Percentiles rank a stretch among this genome's conserved stretches.
phyloP scores from a whole-genome alignment of 2,329 filamentous ascomycete species.

The Phyllosticta citribraziliensis region DNA sequence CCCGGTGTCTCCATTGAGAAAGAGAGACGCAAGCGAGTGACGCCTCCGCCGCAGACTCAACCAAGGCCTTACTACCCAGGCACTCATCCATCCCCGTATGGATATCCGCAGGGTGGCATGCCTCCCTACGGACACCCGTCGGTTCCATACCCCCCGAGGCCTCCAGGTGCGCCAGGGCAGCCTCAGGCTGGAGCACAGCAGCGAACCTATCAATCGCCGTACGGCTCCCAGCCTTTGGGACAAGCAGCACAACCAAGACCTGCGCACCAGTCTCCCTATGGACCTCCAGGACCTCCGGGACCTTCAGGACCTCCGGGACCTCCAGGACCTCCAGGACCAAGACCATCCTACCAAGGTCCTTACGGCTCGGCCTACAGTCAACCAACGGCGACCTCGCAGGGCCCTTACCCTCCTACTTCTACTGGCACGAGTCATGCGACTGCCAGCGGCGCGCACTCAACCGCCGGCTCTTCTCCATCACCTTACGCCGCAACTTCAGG shows the following conservation, averaged over 20 bases:
- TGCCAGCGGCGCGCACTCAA: background rate
- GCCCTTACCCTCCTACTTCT: slow-evolving; percentile 1
- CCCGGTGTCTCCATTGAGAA: slow-evolving; percentile 51
- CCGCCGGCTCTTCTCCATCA: slow-evolving; percentile 4
- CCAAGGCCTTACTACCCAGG: slow-evolving; percentile 7
- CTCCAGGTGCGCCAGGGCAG: slow-evolving; percentile 7
- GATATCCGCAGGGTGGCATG: slow-evolving; percentile 1
- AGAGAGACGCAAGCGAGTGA: slow-evolving; percentile 43
- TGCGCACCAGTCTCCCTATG: slow-evolving; percentile 3
- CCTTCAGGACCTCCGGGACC: slow-evolving; percentile 1
- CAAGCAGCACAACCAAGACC: slow-evolving; percentile 4
- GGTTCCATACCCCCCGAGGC: slow-evolving; percentile 5
- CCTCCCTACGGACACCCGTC: slow-evolving; percentile 6
- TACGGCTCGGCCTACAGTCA: slow-evolving; percentile 6
- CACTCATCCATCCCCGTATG: slow-evolving; percentile 5
- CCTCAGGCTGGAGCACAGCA: background rate
- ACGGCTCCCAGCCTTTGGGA: slow-evolving; percentile 6
- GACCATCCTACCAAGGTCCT: slow-evolving; percentile 5
- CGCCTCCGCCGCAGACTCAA: slow-evolving; percentile 29
- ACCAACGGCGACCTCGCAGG: background rate
- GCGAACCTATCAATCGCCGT: slow-evolving; percentile 9
- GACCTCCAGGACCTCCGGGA: slow-evolving; percentile 1
- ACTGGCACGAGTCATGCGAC: background rate
- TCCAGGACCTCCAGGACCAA: slow-evolving; percentile 2
- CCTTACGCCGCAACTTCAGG: background rate